Evolutionary conservation across 1,284 basidiomycete species (phyloP).

Genomic region (Cutaneotrichosporon spelunceum): DNA sequence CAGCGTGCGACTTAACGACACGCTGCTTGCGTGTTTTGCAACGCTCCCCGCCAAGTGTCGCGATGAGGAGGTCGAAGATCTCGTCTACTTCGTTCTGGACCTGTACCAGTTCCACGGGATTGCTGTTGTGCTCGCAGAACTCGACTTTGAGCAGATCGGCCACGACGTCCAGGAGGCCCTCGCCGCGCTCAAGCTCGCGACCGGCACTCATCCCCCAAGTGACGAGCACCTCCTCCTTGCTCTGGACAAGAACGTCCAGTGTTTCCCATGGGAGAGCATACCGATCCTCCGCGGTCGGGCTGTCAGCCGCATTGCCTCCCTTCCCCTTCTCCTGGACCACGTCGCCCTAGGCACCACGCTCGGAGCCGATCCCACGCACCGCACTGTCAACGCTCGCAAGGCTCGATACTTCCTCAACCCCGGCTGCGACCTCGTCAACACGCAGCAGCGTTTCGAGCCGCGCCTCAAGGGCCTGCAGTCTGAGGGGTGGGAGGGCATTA

Average conservation of each 20-base stretch:
- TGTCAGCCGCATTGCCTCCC: conserved; percentile 83
- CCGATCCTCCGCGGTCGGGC: conserved; percentile 78
- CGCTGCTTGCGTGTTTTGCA: conserved; percentile 79
- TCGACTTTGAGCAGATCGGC: conserved; percentile 74
- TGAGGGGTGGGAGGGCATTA: conserved; percentile 78
- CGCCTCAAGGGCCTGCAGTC: conserved; percentile 69
- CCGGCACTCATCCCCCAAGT: conserved; percentile 5
- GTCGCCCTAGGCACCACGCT: conserved; percentile 58
- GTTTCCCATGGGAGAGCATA: conserved; percentile 94
- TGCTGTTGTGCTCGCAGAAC: conserved; percentile 82
- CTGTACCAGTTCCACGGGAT: conserved; percentile 90
- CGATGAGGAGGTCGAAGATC: conserved; percentile 92
- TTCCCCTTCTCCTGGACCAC: conserved; percentile 83
- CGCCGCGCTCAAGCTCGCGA: conserved; percentile 62
- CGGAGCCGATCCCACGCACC: conserved; percentile 15
- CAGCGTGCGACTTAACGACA: conserved; percentile 61
- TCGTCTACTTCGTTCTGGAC: conserved; percentile 90
- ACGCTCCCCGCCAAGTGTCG: conserved; percentile 73
- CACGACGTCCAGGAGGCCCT: conserved; percentile 56
- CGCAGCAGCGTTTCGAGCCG: conserved; percentile 73
- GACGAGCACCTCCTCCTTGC: conserved; percentile 75
- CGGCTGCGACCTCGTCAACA: conserved; percentile 79
- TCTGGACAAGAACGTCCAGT: conserved; percentile 84
- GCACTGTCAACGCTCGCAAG: conserved; percentile 61
- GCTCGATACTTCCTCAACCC: conserved; percentile 89